These are phyloP conservation scores for Crithidia sp. DNA, from an alignment of 208 protist species.

Conservation along the genomic window DNA sequence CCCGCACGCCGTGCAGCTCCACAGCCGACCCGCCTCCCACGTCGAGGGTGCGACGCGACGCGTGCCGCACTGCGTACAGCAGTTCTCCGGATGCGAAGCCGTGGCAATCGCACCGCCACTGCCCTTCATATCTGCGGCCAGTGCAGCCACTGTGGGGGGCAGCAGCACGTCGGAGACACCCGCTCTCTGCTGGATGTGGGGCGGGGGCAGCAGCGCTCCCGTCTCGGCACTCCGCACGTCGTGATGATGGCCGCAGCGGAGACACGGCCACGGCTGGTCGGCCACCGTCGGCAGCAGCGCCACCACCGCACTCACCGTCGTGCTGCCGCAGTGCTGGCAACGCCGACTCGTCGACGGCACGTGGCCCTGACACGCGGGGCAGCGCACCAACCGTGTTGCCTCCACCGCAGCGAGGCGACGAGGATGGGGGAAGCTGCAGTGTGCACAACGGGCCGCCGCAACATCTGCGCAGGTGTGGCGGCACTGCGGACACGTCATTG, in stretches of 20 bases:
- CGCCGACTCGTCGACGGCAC: constrained; percentile 18
- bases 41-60: constrained; percentile 29
- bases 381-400: constrained; percentile 33
- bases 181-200: not conserved
- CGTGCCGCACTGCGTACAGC: constrained; percentile 44
- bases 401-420: constrained; percentile 36
- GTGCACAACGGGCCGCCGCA: constrained; percentile 11
- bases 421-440: constrained; percentile 51
- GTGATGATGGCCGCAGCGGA: constrained; percentile 38
- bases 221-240: constrained; percentile 13
- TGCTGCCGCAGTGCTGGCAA: constrained; percentile 47
- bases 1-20: constrained; percentile 49
- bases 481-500: constrained; percentile 30
- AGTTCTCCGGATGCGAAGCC: not conserved
- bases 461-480: not conserved
- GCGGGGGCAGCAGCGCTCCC: not conserved
- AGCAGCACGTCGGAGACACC: not conserved
- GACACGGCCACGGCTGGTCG: constrained; percentile 46
- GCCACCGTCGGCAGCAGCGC: constrained; percentile 42
- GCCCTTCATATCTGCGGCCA: not conserved
- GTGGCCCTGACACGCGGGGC: constrained; percentile 43
- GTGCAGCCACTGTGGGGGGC: not conserved
- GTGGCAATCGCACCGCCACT: too few relatives aligned
- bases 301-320: constrained; percentile 26
- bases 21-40: constrained; percentile 47